Conservation (phyloP, 2,329 filamentous ascomycete species). For the Paraphaeosphaeria minitans region DNA sequence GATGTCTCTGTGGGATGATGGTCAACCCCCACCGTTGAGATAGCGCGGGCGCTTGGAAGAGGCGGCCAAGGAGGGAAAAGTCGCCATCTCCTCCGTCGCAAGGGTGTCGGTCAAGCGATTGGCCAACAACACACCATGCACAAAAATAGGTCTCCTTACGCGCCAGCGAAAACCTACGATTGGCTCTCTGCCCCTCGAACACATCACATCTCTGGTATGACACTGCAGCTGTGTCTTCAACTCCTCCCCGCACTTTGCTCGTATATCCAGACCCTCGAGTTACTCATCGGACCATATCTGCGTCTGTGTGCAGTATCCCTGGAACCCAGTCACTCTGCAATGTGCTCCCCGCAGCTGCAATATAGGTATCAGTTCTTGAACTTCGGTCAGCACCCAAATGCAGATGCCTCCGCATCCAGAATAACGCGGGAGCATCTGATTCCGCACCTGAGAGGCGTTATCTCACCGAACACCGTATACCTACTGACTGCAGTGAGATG, state of each 20-base stretch:
- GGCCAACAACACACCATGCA: constrained; percentile 14
- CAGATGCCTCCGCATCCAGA: constrained; percentile 7
- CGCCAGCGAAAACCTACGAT: constrained; percentile 17
- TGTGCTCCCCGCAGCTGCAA: constrained; percentile 7
- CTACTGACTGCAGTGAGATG: not conserved
- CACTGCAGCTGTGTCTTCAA: constrained; percentile 7
- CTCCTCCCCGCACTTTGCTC: constrained; percentile 9
- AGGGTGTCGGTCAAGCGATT: constrained; percentile 27
- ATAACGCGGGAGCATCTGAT: constrained; percentile 15
- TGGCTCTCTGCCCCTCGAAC: constrained; percentile 10
- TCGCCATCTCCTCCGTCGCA: constrained; percentile 29
- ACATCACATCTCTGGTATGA: constrained; percentile 1
- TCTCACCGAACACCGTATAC: not conserved
- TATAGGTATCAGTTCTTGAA: not conserved
- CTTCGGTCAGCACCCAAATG: not conserved
- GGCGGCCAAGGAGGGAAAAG: constrained; percentile 25
- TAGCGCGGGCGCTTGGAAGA: constrained; percentile 36
- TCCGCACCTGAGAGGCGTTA: constrained; percentile 10
- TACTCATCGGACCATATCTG: not conserved
- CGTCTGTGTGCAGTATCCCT: not conserved
- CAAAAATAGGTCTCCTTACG: constrained; percentile 16
- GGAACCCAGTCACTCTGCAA: not conserved
- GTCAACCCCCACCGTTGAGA: constrained; percentile 19
- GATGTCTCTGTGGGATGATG: constrained; percentile 26
- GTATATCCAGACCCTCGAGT: not conserved